These are phyloP conservation scores for Saccharomycopsis sp. DNA, from an alignment of 805 yeast species.

Conservation along the genomic window DNA sequence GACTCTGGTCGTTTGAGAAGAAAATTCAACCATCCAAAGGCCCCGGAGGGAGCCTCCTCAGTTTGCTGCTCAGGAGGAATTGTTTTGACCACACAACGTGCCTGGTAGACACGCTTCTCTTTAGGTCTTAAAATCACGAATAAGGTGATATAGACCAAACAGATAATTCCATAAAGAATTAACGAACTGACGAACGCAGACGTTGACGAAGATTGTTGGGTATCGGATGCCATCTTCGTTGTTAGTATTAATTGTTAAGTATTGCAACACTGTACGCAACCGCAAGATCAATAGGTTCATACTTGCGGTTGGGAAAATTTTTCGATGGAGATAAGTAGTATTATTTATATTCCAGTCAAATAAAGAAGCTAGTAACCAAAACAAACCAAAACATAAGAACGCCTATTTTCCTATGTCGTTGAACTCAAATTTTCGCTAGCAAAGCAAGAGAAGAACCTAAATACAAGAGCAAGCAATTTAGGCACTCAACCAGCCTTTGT, in stretches of 20 bases:
- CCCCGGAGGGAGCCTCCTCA: slow-evolving; percentile 57
- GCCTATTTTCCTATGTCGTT: background rate
- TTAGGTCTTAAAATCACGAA: slow-evolving; percentile 61
- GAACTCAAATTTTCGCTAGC: background rate
- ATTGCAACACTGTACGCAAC: no score
- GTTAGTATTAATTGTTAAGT: background rate
- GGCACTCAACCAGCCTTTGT: background rate
- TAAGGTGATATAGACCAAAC: slow-evolving; percentile 46
- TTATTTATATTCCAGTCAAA: background rate
- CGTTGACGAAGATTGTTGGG: slow-evolving; percentile 47
- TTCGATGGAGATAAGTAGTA: background rate
- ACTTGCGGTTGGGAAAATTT: background rate
- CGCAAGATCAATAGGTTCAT: background rate
- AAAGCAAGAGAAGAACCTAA: background rate
- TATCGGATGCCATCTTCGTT: slow-evolving; percentile 21
- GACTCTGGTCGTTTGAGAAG: slow-evolving; percentile 50
- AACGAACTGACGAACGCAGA: slow-evolving; percentile 72
- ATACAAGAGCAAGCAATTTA: background rate
- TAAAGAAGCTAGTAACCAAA: background rate
- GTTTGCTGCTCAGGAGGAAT: slow-evolving; percentile 46
- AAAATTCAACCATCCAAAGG: slow-evolving; percentile 50
- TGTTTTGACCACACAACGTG: slow-evolving; percentile 47
- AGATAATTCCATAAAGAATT: slow-evolving; percentile 58
- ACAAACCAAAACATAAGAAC: background rate
- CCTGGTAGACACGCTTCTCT: slow-evolving; percentile 71